These are phyloP conservation scores for Penicillium sp. DNA, from an alignment of 2,329 filamentous ascomycete species.

Conservation along the genomic window DNA sequence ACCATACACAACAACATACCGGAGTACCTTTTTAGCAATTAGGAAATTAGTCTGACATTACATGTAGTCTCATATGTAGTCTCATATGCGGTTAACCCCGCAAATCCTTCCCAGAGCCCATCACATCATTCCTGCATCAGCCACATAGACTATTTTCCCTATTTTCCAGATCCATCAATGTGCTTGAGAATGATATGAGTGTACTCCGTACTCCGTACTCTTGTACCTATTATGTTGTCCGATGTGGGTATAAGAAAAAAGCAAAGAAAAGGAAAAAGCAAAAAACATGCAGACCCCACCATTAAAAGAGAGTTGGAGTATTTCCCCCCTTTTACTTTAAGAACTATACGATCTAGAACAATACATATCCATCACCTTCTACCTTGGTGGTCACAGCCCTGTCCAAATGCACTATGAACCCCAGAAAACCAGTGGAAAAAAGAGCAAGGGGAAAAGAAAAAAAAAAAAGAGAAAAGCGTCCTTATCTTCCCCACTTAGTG, in stretches of 20 bases:
- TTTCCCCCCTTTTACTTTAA: background rate
- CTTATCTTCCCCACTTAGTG: slow-evolving; percentile 7
- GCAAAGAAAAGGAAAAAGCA: background rate
- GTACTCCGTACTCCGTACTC: too few species aligned
- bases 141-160: background rate
- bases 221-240: background rate
- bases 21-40: background rate
- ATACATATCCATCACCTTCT: background rate
- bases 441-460: background rate
- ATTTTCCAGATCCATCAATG: background rate
- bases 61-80: too few species aligned
- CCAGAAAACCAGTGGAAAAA: background rate
- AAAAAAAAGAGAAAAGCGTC: background rate
- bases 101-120: background rate
- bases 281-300: background rate
- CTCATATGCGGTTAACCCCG: background rate
- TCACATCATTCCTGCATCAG: slow-evolving; percentile 6
- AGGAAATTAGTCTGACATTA: background rate
- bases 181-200: background rate
- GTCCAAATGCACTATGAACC: background rate
- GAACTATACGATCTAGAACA: background rate
- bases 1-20: too few species aligned
- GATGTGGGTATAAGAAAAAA: background rate
- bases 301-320: background rate
- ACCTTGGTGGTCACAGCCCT: background rate